Evolutionary conservation across 2,329 filamentous ascomycete genomes (phyloP), one percentile per base, ranked within the genome.

Genomic region (Beauveria scarabaeidicola): DNA sequence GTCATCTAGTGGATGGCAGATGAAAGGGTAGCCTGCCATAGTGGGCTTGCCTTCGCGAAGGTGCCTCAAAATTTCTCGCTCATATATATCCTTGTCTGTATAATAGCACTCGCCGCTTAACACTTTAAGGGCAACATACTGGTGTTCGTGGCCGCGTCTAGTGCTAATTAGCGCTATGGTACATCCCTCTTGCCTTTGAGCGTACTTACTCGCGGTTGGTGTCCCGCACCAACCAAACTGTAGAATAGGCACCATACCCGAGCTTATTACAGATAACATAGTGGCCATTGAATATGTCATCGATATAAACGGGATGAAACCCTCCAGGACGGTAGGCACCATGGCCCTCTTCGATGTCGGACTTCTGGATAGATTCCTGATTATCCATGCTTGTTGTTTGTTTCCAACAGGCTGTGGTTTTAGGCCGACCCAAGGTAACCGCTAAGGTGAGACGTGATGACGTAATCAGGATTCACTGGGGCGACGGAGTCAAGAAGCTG

Each of bases 71-170:
- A 66, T 65, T 47, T 66, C 64, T 43, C 54, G 59, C 40, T 69
- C 65, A 13, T 65, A 66, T 0, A 54, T 63, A n/a, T 59, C 59
- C 5, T 61, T 11, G 10, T 38, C 55, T 11, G 53, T 52, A 17
- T 48, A 52, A 23, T 63, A 66, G 29, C 58, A 61, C 11, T 62
- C 58, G 2, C 65, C 62, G 11, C 61, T 64, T 3, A 70, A 61
- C 6, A 70, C 65, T 52, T 72, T 72, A 4, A 72, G 48, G 0
- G 68, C 70, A 11, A 64, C 61, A 38, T 66, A 64, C 46, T 56
- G 13, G 19, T 56, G 53, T 48, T 56, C 19, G 23, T 56, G 53
- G 19, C 29, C 53, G 53, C 29, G 5, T 48, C 52, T 56, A 40
- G 11, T 23, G 29, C 19, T 0, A 27, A 40, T 56, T 56, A 56